Evolutionary conservation across 441 rosid genomes (phyloP).

Genomic region (Jatropha podagrica): DNA sequence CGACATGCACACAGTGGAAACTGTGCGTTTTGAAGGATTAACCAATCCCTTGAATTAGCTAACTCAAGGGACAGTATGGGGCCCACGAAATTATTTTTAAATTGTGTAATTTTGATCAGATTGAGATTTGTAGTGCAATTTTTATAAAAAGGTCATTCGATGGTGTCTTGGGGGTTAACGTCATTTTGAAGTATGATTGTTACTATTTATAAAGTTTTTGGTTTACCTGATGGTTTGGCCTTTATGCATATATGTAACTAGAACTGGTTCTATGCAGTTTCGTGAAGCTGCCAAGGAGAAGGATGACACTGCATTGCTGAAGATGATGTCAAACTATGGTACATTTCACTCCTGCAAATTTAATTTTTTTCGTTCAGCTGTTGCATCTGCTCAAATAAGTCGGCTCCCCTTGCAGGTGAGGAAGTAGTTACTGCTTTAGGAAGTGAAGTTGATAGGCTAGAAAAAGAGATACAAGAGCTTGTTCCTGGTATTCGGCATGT

Average conservation of each 20-base stretch:
- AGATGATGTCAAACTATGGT: slow-evolving; percentile 90
- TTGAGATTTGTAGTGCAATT: too few species aligned
- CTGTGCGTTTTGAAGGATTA: too few species aligned
- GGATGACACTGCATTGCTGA: slow-evolving; percentile 65
- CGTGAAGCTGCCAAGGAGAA: slow-evolving; percentile 67
- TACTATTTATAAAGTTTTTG: too few species aligned
- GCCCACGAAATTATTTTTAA: too few species aligned
- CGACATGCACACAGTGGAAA: too few species aligned
- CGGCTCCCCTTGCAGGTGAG: slow-evolving; percentile 59
- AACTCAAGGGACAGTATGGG: too few species aligned
- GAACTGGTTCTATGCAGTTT: slow-evolving; percentile 47
- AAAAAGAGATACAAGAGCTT: slow-evolving; percentile 89
- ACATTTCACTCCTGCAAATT: slow-evolving; percentile 19
- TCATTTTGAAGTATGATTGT: too few species aligned
- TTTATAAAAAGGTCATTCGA: too few species aligned
- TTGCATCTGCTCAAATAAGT: neutral
- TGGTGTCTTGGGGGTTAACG: too few species aligned
- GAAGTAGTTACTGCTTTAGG: slow-evolving; percentile 97
- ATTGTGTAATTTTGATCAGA: too few species aligned
- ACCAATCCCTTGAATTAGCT: too few species aligned
- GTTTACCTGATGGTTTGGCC: too few species aligned
- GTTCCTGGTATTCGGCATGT: slow-evolving; percentile 97
- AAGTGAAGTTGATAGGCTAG: slow-evolving; percentile 93
- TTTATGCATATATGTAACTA: neutral
- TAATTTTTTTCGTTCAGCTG: neutral